Evolutionary conservation across 75 land plant genomes (phyloP).

Genomic region (Cryptomeria japonica): DNA sequence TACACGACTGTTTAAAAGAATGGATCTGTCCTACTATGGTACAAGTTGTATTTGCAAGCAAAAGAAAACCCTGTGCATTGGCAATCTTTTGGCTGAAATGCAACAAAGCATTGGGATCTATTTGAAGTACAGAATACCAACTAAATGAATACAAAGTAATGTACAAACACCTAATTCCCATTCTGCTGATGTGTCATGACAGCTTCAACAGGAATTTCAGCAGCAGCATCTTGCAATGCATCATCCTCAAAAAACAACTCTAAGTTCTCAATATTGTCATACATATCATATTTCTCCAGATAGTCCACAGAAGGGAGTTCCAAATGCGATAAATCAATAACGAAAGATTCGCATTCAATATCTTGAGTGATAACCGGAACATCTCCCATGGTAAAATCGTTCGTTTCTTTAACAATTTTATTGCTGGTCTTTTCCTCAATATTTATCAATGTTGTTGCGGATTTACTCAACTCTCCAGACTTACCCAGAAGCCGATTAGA

Average conservation of each 20-base stretch:
- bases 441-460: slow-evolving; percentile 11
- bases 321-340: slow-evolving; percentile 44
- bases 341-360: slow-evolving; percentile 22
- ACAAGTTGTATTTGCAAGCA: background rate
- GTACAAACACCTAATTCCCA: background rate
- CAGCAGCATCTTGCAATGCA: slow-evolving; percentile 47
- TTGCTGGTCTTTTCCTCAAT: slow-evolving; percentile 16
- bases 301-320: slow-evolving; percentile 54
- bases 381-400: background rate
- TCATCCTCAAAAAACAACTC: slow-evolving; percentile 66
- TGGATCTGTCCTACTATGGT: background rate
- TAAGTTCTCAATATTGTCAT: slow-evolving; percentile 44
- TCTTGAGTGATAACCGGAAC: slow-evolving; percentile 1
- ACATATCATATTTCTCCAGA: slow-evolving; percentile 36
- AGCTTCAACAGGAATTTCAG: slow-evolving; percentile 78
- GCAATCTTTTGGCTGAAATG: background rate
- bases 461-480: slow-evolving; percentile 32
- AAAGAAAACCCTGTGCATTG: background rate
- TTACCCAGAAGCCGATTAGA: slow-evolving; percentile 54
- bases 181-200: slow-evolving; percentile 46
- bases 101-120: background rate
- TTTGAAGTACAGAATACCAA: background rate
- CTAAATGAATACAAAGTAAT: background rate
- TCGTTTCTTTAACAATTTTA: slow-evolving; percentile 9
- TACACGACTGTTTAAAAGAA: background rate